These are phyloP conservation scores for Scutellaria galericulata DNA, from an alignment of 257 asterid species.

Conservation along the genomic window DNA sequence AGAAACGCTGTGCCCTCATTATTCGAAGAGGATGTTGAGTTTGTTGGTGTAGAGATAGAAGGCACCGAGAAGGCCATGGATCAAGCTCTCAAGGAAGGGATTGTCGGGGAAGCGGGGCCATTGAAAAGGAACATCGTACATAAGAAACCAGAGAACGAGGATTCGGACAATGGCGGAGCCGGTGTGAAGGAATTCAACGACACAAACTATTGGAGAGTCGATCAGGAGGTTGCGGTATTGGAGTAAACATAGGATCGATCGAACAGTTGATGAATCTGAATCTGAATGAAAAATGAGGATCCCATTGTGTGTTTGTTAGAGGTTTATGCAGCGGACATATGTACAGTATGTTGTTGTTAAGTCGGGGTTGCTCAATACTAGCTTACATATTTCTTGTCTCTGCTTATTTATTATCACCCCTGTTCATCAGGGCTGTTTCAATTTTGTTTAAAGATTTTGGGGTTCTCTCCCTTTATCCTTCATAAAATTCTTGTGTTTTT, in stretches of 20 bases:
- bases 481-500: slow-evolving; percentile 7
- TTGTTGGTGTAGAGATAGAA: slow-evolving; percentile 91
- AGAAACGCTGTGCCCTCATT: slow-evolving; percentile 70
- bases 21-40: slow-evolving; percentile 97
- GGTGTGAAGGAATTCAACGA: slow-evolving; percentile 79
- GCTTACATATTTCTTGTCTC: slow-evolving; percentile 30
- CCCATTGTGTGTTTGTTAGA: slow-evolving; percentile 2
- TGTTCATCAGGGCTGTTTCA: slow-evolving; percentile 39
- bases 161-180: slow-evolving; percentile 56
- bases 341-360: slow-evolving; percentile 38
- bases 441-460: slow-evolving; percentile 41
- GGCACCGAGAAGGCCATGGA: slow-evolving; percentile 86
- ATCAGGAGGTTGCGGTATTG: slow-evolving; percentile 75
- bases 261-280: background rate
- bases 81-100: slow-evolving; percentile 92
- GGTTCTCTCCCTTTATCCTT: slow-evolving; percentile 20
- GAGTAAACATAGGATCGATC: slow-evolving; percentile 43
- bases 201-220: slow-evolving; percentile 93
- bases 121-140: slow-evolving; percentile 57
- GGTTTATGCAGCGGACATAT: slow-evolving; percentile 29
- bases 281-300: slow-evolving; percentile 14
- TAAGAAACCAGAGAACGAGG: slow-evolving; percentile 58
- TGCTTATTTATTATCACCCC: slow-evolving; percentile 32
- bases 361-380: slow-evolving; percentile 21
- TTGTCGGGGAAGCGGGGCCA: slow-evolving; percentile 91